Evolutionary conservation across 192 early-diverging fungal species (phyloP), one percentile per base, ranked within the genome.

Genomic region (Phycomyces nitens): DNA sequence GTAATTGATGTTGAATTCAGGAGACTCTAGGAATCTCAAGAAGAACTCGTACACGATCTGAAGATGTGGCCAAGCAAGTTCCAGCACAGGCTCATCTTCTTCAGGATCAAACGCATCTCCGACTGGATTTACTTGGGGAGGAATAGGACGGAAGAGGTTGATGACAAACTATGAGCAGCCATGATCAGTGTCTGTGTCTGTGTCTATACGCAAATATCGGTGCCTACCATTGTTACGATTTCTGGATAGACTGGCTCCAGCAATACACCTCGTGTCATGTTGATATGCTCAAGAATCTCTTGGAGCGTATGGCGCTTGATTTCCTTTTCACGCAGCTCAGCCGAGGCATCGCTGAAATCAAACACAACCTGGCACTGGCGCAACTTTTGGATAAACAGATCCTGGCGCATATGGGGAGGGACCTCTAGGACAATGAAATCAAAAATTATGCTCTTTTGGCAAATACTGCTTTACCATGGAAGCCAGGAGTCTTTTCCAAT

Each of bases 81-180:
- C 94, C 40, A 94, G 76, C n/a, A 92, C 89, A 14, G 94, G 94
- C 73, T 96, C 94, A 70, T 96, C 94, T 71, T 96, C 94, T 68
- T 96, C 94, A 3, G 94, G 93, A 72, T 96, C 94, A 69, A 91
- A 96, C 11, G 89, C 89, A 63, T 94, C 94, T 47, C 92, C 94
- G 40, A 82, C 83, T 14, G 91, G 92, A 70, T 94, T 94, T 44
- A 91, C 86, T 75, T 89, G 91, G 4, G 94, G 94, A 8, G 94
- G 93, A 8, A 94, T 88, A 6, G 92, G 89, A 24, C 94, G 82
- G 76, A 96, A 94, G 18, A 94, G 77, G 77, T 96, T 96, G 2
- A 82, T 76, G 20, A 84, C 80, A 79, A 91, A 89, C 88, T 90
- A 55, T n/a, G n/a, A n/a, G n/a, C n/a, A n/a, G n/a, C n/a, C n/a